phyloP scores from a whole-genome alignment of 805 yeast species.

The Spathaspora boniae region DNA sequence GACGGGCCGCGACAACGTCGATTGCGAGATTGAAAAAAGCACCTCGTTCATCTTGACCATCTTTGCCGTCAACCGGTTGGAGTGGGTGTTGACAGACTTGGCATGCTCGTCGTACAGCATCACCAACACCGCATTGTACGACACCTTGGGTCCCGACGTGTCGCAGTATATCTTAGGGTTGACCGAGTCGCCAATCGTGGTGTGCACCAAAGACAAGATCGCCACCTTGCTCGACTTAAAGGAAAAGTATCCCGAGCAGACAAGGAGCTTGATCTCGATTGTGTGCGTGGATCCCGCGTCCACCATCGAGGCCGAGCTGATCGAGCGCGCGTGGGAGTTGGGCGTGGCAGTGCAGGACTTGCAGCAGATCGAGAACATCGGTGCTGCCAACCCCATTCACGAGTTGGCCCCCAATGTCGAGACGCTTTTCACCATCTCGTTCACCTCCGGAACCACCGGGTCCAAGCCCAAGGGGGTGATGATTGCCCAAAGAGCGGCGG shows the following conservation, averaged over 20 bases:
- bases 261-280: constrained; percentile 46
- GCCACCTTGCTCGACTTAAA: constrained; percentile 45
- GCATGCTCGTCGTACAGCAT: constrained; percentile 30
- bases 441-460: constrained; percentile 67
- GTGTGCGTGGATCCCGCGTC: constrained; percentile 50
- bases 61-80: constrained; percentile 32
- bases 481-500: constrained; percentile 27
- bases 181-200: constrained; percentile 43
- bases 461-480: constrained; percentile 73
- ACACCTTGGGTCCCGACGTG: constrained; percentile 35
- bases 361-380: constrained; percentile 25
- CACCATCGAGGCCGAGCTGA: constrained; percentile 12
- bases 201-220: constrained; percentile 52
- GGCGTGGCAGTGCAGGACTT: constrained; percentile 31
- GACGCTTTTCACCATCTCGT: constrained; percentile 38
- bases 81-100: constrained; percentile 37
- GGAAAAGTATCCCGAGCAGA: constrained; percentile 24
- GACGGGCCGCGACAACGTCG: constrained; percentile 4
- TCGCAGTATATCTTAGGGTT: constrained; percentile 30
- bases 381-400: constrained; percentile 33
- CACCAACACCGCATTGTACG: constrained; percentile 39
- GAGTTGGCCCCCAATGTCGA: constrained; percentile 30
- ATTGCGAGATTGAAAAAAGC: constrained; percentile 15
- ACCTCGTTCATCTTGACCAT: constrained; percentile 31
- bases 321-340: constrained; percentile 20